Base-by-base conservation (phyloP, 257 asterid genomes). In the Ilex aquifolium region DNA sequence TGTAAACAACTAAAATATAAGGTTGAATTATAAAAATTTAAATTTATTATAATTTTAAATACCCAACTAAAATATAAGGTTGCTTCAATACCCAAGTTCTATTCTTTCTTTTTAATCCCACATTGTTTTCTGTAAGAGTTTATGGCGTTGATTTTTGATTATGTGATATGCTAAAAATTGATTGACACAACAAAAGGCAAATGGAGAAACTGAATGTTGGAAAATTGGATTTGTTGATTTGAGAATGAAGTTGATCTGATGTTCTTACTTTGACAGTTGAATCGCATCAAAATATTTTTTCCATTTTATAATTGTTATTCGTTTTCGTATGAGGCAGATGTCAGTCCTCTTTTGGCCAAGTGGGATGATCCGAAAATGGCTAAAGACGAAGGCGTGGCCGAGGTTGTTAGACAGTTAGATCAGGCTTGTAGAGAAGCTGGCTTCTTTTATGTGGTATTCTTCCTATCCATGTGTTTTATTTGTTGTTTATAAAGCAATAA, bases 371-470 rank as follows among this genome's bases (percentile, higher is more conserved):
- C 96, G 8, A 77, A 81, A 74, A 64, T 84, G 72, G 67, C 63
- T 29, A 75, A 63, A 50, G 92, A 90, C 32, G 65, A 77, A 62
- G 85, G 80, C 12, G 95, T 82, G 16, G 77, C 86, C 0, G 72
- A 81, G 62, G 97, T 93, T 60, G 91, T 85, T 50, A 77, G 64
- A 40, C 88, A 87, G 57, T 72, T 93, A 56, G 92, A 73, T 60
- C 78, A 69, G 67, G 99, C 97, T 64, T 93, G 97, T 69, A 69
- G 82, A 70, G 77, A 87, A 68, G 93, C 93, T 65, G 97, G 97
- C 50, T 85, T 88, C 74, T 87, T 90, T 69, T 87, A 90, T 62
- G 92, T 85, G 88, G 95, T 87, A 87, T 56, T 4, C 42, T 14
- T 44, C 15, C 32, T 56, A 0, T 56, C 56, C 2, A 42, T 71